Evolutionary conservation across 495 filamentous ascomycete genomes (phyloP), one percentile per base, ranked within the genome.

Genomic region (Hypoxylon rickii): DNA sequence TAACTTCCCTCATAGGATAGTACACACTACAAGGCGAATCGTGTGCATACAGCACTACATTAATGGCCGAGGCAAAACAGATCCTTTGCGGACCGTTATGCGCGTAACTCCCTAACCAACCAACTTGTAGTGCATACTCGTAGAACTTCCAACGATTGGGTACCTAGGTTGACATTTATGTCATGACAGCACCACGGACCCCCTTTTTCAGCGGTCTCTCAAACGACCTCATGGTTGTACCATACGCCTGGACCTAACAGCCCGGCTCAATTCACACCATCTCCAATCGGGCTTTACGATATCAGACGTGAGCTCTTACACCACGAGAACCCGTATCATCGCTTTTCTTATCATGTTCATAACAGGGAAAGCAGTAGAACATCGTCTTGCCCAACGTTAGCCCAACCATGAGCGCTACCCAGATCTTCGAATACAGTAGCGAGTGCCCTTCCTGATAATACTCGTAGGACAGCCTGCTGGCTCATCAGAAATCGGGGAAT

Each of bases 401-500:
- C 47, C 52, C 40, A 52, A 48, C 17, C 10, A 24, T 46, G 29
- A 31, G 4, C 24, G 40, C 29, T 39, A 19, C 46, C 22, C 18
- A 22, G 37, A 48, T 48, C 18, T 29, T 44, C 24, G 44, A 42
- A 45, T 37, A 20, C 39, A 12, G 15, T n/a, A 40, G 34, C 19
- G 37, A 24, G 37, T 15, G 15, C 43, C 38, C 45, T 41, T 22
- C 33, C 52, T 31, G 44, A 18, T 17, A 42, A 7, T 26, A 12
- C 37, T 44, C 31, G 39, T 41, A 44, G 36, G 19, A 39, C 18
- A 31, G 16, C 17, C 43, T 18, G 21, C 29, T 43, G 37, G 26
- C 41, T 36, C 37, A 47, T 78, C 76, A 88, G 66, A 92, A 92
- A 43, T 92, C 88, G 34, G 75, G 76, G 78, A 92, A 92, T 41